phyloP scores from a whole-genome alignment of 129 eudicot species.

The Silybum marianum region DNA sequence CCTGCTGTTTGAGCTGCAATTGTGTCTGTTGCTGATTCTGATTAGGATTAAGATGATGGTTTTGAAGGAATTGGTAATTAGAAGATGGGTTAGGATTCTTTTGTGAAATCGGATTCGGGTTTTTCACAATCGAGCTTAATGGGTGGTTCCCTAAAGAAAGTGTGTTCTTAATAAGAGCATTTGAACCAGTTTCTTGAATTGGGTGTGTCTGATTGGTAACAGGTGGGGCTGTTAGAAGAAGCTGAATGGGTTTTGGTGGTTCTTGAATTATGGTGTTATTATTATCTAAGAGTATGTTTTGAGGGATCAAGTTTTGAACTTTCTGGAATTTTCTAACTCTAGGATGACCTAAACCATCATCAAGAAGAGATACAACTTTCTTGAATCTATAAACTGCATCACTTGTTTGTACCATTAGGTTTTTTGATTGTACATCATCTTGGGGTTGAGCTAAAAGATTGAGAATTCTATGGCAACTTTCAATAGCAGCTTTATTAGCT shows the following conservation, averaged over 20 bases:
- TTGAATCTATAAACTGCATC: conserved; percentile 74
- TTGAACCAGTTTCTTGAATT: conserved; percentile 49
- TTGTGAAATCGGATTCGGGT: conserved; percentile 44
- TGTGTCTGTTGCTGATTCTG: conserved; percentile 23
- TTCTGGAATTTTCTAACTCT: conserved; percentile 61
- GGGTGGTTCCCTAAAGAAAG: conserved; percentile 42
- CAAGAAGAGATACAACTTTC: conserved; percentile 75
- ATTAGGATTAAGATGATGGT: conserved; percentile 44
- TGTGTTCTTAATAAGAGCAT: conserved; percentile 29
- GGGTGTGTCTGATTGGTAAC: conserved; percentile 27
- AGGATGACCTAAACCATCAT: conserved; percentile 65
- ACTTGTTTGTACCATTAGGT: conserved; percentile 61
- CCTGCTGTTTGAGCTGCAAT: conserved; percentile 68
- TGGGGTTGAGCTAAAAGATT: conserved; percentile 65
- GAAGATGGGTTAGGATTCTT: conserved; percentile 34
- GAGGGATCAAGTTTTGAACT: conserved; percentile 47
- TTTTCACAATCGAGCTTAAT: conserved; percentile 49
- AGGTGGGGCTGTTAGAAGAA: conserved; percentile 34
- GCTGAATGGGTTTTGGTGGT: conserved; percentile 46
- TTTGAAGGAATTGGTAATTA: conserved; percentile 53
- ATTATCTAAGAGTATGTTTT: conserved; percentile 51
- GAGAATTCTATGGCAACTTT: conserved; percentile 75
- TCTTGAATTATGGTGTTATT: conserved; percentile 38
- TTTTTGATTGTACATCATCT: conserved; percentile 59
- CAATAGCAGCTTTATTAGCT: conserved; percentile 86